phyloP scores from a whole-genome alignment of 2,329 filamentous ascomycete species.

The Aspergillus amoenus region DNA sequence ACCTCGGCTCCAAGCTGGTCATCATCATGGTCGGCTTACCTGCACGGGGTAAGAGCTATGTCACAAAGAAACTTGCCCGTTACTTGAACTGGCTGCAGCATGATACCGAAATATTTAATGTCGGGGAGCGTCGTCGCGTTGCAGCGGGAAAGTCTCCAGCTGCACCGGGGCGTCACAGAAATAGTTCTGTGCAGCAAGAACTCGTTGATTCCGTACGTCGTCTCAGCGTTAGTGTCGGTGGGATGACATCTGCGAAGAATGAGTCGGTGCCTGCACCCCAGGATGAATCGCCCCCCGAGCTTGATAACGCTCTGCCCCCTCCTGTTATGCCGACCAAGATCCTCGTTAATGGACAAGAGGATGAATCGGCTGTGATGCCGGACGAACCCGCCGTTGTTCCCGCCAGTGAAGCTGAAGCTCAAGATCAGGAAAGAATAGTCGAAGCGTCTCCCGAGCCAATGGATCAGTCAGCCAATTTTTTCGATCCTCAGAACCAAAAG shows the following conservation, averaged over 20 bases:
- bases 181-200: slow-evolving; percentile 38
- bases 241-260: slow-evolving; percentile 21
- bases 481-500: slow-evolving; percentile 82
- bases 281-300: slow-evolving; percentile 23
- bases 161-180: slow-evolving; percentile 23
- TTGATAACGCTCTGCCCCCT: slow-evolving; percentile 37
- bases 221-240: slow-evolving; percentile 41
- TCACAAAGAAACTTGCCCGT: slow-evolving; percentile 94
- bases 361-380: slow-evolving; percentile 21
- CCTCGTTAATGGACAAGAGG: slow-evolving; percentile 57
- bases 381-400: slow-evolving; percentile 28
- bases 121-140: slow-evolving; percentile 83
- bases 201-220: slow-evolving; percentile 46
- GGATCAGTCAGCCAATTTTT: slow-evolving; percentile 91
- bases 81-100: slow-evolving; percentile 98
- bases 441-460: slow-evolving; percentile 53
- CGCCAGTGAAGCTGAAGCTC: slow-evolving; percentile 23
- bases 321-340: slow-evolving; percentile 53
- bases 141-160: slow-evolving; percentile 58
- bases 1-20: slow-evolving; percentile 93
- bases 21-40: slow-evolving; percentile 98
- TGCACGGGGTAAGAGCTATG: slow-evolving; percentile 95
- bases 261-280: slow-evolving; percentile 7
- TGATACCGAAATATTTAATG: slow-evolving; percentile 94
- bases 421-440: slow-evolving; percentile 21